These are phyloP conservation scores for Ilyonectria destructans DNA, from an alignment of 2,329 filamentous ascomycete species.

Conservation along the genomic window DNA sequence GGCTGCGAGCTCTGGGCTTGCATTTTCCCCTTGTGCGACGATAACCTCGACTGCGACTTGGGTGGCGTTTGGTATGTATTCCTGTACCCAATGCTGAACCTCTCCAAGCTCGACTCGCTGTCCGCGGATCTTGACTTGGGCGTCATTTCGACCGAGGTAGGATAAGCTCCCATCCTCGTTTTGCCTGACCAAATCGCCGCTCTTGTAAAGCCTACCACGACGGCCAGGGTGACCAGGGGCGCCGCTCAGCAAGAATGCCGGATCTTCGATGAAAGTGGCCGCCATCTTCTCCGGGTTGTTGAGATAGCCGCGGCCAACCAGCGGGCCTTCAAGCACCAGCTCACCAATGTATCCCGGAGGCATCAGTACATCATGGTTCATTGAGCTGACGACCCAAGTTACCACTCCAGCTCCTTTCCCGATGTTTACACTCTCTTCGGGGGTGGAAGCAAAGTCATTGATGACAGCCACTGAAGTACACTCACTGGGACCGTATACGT, in stretches of 20 bases:
- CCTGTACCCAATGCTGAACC: slow-evolving; percentile 9
- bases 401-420: slow-evolving; percentile 12
- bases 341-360: slow-evolving; percentile 47
- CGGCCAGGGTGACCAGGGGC: slow-evolving; percentile 42
- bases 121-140: slow-evolving; percentile 70
- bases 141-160: slow-evolving; percentile 66
- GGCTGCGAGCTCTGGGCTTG: slow-evolving; percentile 11
- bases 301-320: slow-evolving; percentile 46
- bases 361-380: slow-evolving; percentile 35
- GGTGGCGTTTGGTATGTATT: slow-evolving; percentile 5
- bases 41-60: slow-evolving; percentile 34
- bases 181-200: slow-evolving; percentile 40
- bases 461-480: slow-evolving; percentile 19
- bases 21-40: slow-evolving; percentile 10
- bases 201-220: slow-evolving; percentile 29
- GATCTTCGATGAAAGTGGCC: slow-evolving; percentile 55
- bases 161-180: slow-evolving; percentile 53
- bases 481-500: slow-evolving; percentile 21
- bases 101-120: slow-evolving; percentile 67
- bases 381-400: slow-evolving; percentile 43
- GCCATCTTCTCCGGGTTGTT: slow-evolving; percentile 41
- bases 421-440: slow-evolving; percentile 1
- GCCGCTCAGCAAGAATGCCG: slow-evolving; percentile 21
- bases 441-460: background rate
- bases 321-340: slow-evolving; percentile 48